Conservation (phyloP, 2,329 filamentous ascomycete genomes). For the Sclerotinia subarctica region DNA sequence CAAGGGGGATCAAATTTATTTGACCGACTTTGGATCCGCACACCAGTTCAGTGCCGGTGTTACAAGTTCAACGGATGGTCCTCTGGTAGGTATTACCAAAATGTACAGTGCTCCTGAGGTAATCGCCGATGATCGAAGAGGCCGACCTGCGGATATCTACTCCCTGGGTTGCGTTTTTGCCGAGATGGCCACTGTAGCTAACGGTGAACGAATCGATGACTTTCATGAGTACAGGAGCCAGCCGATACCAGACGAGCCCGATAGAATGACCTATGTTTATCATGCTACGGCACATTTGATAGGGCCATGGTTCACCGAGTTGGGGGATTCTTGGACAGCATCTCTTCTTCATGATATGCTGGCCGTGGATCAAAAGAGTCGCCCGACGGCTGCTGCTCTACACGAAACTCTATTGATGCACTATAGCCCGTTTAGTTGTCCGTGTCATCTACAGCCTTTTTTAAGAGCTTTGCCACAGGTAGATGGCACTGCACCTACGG, state of each 20-base stretch:
- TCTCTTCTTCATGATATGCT: constrained; percentile 21
- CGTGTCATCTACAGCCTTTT: neutral
- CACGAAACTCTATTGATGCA: neutral
- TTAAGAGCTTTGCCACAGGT: neutral
- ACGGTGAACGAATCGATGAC: constrained; percentile 23
- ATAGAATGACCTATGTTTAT: constrained; percentile 23
- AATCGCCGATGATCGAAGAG: constrained; percentile 20
- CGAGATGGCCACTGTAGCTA: constrained; percentile 25
- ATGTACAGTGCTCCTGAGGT: constrained; percentile 30
- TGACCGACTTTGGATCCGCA: constrained; percentile 28
- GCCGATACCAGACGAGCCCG: constrained; percentile 23
- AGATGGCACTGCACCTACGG: neutral
- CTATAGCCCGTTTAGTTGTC: neutral
- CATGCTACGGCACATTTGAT: constrained; percentile 26
- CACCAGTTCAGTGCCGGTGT: constrained; percentile 24
- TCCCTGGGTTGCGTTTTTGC: constrained; percentile 27
- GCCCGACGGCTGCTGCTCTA: constrained; percentile 21
- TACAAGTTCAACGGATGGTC: constrained; percentile 26
- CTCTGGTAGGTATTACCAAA: constrained; percentile 24
- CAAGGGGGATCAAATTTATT: constrained; percentile 24
- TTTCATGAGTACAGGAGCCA: constrained; percentile 27
- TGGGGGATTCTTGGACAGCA: constrained; percentile 16
- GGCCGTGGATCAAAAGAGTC: constrained; percentile 18
- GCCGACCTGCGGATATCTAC: constrained; percentile 25
- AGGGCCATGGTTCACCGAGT: constrained; percentile 23